Conservation (phyloP, 441 rosid genomes). For the Aquilaria agallochum region DNA sequence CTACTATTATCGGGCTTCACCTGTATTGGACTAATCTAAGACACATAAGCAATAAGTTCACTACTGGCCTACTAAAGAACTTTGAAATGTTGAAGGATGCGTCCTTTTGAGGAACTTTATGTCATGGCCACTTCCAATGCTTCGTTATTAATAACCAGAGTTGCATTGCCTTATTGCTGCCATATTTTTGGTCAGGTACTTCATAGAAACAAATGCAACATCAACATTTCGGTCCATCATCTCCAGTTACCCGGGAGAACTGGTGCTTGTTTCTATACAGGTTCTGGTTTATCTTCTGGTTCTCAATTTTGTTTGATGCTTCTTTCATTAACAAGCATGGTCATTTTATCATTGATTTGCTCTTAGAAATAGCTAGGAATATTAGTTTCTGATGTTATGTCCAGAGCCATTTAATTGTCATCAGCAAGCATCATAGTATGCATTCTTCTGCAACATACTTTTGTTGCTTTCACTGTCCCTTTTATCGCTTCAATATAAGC, state of each 20-base stretch:
- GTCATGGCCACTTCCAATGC: too few species aligned
- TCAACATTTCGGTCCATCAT: slow-evolving; percentile 57
- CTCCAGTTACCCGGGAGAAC: slow-evolving; percentile 56
- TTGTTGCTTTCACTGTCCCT: background rate
- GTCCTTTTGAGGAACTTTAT: too few species aligned
- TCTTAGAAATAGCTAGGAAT: background rate
- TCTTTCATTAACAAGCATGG: background rate
- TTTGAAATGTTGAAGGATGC: too few species aligned
- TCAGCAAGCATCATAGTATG: background rate
- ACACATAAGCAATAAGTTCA: too few species aligned
- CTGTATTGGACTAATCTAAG: too few species aligned
- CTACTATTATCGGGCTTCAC: too few species aligned
- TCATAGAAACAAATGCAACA: slow-evolving; percentile 62
- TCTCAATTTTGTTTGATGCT: slow-evolving; percentile 3
- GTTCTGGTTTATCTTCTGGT: slow-evolving; percentile 20
- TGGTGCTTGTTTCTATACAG: slow-evolving; percentile 64
- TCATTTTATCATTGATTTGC: slow-evolving; percentile 5
- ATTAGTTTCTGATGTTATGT: background rate
- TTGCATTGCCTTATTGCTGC: slow-evolving; percentile 8
- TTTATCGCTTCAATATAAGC: background rate
- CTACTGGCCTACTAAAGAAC: too few species aligned
- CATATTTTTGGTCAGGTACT: slow-evolving; percentile 32
- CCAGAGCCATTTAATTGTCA: too few species aligned
- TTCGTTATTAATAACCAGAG: too few species aligned
- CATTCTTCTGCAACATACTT: background rate